Evolutionary conservation across 306 rosid genomes (phyloP), one percentile per base, ranked within the genome.

Genomic region (Luffa aegyptiaca): DNA sequence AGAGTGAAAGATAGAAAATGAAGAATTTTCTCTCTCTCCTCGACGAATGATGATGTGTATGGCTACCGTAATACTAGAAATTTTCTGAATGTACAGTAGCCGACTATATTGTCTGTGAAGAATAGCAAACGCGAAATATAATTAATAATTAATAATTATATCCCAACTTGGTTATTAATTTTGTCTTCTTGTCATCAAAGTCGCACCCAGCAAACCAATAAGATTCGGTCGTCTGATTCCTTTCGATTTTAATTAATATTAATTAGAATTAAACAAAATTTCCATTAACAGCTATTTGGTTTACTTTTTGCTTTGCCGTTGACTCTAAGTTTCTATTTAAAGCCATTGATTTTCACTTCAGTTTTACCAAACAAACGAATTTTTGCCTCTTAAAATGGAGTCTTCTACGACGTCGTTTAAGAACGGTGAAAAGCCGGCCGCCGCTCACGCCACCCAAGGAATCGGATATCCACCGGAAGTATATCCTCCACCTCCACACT

Each of bases 351-450:
- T 57, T 57, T 5, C 58, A 53, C 61, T 18, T 55, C 61, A 18
- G 26, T 18, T 55, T 18, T 6, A 10, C 14, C 35, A n/a, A 18
- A n/a, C n/a, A n/a, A n/a, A n/a, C n/a, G n/a, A n/a, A n/a, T 42
- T 42, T 42, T 42, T 42, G 8, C 58, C 14, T 1, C 6, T 53
- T 7, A 55, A 55, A 55, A 55, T 55, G 61, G 61, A 55, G 61
- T n/a, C 31, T 13, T 33, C 44, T 5, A 12, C 79, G 0, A 48
- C 42, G 14, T 3, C 79, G 6, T 9, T 71, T 14, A 80, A 81
- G 53, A 82, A 39, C 2, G 31, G 39, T 3, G 35, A 31, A 21
- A 75, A 82, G 71, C 86, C 86, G 3, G n/a, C 59, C 4, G 20
- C 57, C 58, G 6, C 44, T 6, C 1, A 36, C 12, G 5, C 44